Evolutionary conservation across 768 basidiomycete species (phyloP).

Genomic region (Boletus rex-veris): DNA sequence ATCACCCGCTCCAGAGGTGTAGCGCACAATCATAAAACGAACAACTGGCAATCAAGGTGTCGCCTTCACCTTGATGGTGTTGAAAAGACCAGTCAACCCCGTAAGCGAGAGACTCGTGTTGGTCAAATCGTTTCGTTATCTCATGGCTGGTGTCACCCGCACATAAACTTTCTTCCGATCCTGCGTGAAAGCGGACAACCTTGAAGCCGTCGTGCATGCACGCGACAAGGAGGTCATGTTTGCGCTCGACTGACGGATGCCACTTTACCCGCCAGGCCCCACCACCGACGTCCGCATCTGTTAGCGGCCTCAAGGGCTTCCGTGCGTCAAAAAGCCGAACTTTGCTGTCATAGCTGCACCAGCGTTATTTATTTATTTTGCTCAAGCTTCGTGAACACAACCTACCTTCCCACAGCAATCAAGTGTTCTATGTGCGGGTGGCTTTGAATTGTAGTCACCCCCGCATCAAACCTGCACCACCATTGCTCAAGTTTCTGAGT

Average conservation of each 20-base stretch:
- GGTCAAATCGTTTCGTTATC: constrained; percentile 60
- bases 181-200: constrained; percentile 44
- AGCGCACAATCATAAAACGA: constrained; percentile 93
- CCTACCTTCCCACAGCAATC: constrained; percentile 87
- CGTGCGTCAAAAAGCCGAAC: constrained; percentile 84
- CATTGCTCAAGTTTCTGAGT: neutral
- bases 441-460: constrained; percentile 86
- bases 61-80: constrained; percentile 19
- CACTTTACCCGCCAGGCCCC: constrained; percentile 97
- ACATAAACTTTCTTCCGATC: neutral
- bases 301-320: constrained; percentile 55
- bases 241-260: constrained; percentile 74
- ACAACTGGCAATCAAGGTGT: constrained; percentile 75
- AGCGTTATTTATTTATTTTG: neutral
- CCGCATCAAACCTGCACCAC: constrained; percentile 77
- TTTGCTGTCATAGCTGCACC: constrained; percentile 72
- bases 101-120: constrained; percentile 83
- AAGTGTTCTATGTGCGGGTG: constrained; percentile 78
- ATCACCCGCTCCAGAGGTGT: constrained; percentile 73
- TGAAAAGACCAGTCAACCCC: constrained; percentile 85
- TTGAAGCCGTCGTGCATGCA: constrained; percentile 99
- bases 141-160: constrained; percentile 27
- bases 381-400: neutral
- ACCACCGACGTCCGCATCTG: constrained; percentile 70
- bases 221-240: constrained; percentile 79